Base-by-base conservation (phyloP, 1,139 yeast genomes). In the Candida pseudoviswanathii region DNA sequence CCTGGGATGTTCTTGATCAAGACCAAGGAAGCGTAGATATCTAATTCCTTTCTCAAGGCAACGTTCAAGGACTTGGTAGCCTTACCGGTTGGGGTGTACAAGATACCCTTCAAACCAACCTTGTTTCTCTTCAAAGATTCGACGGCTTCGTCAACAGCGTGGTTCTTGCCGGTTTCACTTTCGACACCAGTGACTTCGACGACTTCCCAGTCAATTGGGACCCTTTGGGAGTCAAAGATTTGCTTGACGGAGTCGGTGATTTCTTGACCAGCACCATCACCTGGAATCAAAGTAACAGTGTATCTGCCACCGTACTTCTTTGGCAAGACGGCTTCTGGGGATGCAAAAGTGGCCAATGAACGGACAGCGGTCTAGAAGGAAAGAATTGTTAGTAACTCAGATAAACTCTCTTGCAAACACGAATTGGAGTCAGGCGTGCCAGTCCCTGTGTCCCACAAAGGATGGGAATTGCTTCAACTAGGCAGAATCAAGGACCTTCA, bases 241-340 rank as follows among this genome's bases (percentile, higher is more conserved):
- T 90, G 82, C 73, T 88, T 85, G 56, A 94, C 99, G 36, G 97
- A 87, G 71, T 89, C 95, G 53, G 98, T 87, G 70, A 91, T 89
- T 78, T 94, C 97, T 68, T 86, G 87, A 73, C 99, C 99, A 58
- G 92, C 87, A 82, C 99, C 99, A 70, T 94, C 99, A 71, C 92
- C 94, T 56, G 98, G 98, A 64, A 94, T 87, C 69, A 94, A 80
- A 50, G 97, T 91, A 52, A 91, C 96, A 51, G 92, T 87, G 80
- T 82, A 92, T 70, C 86, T 86, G 57, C 97, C 96, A 61, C 98
- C 98, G 75, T 90, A 91, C 77, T 90, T 89, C 80, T 89, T 89
- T 64, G 96, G 96, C 64, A 86, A 77, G 55, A 82, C 81, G 54
- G 84, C 67, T 66, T 84, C 89, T 51, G 85, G 77, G 43, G 78